Conservation (phyloP, 176 grass and related monocot genomes). For the Elaeis guineensis region DNA sequence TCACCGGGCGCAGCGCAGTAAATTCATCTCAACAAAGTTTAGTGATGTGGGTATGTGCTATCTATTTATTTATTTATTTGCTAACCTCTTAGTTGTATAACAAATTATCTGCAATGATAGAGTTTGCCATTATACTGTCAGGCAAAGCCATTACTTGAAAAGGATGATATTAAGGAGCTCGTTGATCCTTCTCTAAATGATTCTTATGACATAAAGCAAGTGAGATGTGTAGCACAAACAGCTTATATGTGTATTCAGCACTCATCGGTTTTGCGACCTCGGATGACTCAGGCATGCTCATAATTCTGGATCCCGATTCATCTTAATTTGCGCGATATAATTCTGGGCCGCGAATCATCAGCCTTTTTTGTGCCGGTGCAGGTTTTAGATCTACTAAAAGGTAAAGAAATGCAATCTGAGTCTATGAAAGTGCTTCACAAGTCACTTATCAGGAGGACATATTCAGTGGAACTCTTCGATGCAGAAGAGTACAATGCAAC, state of each 20-base stretch:
- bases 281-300: slow-evolving; percentile 46
- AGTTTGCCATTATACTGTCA: not conserved
- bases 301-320: too few species aligned
- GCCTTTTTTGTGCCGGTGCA: not conserved
- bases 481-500: slow-evolving; percentile 24
- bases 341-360: too few species aligned
- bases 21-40: slow-evolving; percentile 48
- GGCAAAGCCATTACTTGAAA: slow-evolving; percentile 39
- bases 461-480: slow-evolving; percentile 6
- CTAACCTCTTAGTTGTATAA: too few species aligned
- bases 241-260: slow-evolving; percentile 43
- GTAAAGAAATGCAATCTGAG: not conserved
- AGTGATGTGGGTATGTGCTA: slow-evolving; percentile 43
- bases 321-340: too few species aligned
- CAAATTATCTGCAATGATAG: too few species aligned
- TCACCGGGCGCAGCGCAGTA: slow-evolving; percentile 53
- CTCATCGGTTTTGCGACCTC: slow-evolving; percentile 34
- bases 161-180: slow-evolving; percentile 25
- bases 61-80: not conserved
- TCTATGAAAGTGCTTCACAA: not conserved
- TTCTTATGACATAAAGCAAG: slow-evolving; percentile 39
- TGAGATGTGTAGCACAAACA: slow-evolving; percentile 16
- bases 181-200: slow-evolving; percentile 46
- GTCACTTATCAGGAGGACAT: not conserved
- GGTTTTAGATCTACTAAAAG: slow-evolving; percentile 27